These are phyloP conservation scores for Boletus huronensis DNA, from an alignment of 768 basidiomycete genomes.

Conservation along the genomic window DNA sequence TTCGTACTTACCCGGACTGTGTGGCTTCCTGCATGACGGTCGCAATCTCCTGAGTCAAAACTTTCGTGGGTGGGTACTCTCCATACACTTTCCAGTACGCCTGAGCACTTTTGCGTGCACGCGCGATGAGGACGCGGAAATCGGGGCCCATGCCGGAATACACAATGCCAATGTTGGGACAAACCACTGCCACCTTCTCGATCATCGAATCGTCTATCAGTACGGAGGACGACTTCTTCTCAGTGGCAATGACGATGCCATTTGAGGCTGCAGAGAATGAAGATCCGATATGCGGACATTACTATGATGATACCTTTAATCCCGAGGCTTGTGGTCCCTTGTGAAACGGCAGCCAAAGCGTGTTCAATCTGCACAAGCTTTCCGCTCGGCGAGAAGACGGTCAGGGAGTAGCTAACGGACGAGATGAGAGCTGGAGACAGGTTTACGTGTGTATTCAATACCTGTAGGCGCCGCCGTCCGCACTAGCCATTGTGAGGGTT, in stretches of 20 bases:
- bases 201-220: constrained; percentile 97
- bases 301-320: constrained; percentile 76
- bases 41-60: constrained; percentile 95
- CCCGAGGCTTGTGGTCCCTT: constrained; percentile 94
- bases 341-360: constrained; percentile 92
- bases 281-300: constrained; percentile 23
- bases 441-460: constrained; percentile 24
- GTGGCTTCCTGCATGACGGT: constrained; percentile 99
- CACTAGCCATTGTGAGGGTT: constrained; percentile 60
- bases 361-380: constrained; percentile 99
- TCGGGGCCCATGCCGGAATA: constrained; percentile 99
- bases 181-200: constrained; percentile 95
- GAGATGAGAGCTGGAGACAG: constrained; percentile 18
- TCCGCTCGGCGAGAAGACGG: constrained; percentile 98
- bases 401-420: constrained; percentile 84
- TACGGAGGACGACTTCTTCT: constrained; percentile 98
- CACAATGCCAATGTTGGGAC: constrained; percentile 98
- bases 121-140: constrained; percentile 89
- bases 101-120: constrained; percentile 96
- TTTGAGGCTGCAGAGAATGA: constrained; percentile 72
- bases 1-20: constrained; percentile 80
- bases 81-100: constrained; percentile 99
- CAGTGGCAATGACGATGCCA: constrained; percentile 98
- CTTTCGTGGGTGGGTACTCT: constrained; percentile 95
- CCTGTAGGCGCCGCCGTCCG: constrained; percentile 83